A percentile compares a stretch with the other conserved stretches of the same genome.
These are phyloP conservation scores for Bipolaris bicolor DNA, from an alignment of 2,329 filamentous ascomycete species.

Conservation along the genomic window DNA sequence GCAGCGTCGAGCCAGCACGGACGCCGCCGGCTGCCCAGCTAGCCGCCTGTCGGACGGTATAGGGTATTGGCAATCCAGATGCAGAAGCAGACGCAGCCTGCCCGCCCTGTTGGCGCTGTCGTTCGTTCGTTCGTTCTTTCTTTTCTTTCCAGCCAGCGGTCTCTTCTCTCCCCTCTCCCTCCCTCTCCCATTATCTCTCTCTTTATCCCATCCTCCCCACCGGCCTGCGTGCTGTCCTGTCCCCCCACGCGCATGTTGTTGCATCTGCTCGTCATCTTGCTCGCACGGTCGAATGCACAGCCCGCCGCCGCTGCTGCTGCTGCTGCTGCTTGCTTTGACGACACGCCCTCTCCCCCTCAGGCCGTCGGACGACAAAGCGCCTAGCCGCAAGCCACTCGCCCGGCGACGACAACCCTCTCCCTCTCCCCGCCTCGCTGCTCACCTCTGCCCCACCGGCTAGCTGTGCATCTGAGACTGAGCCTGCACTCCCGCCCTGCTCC, in stretches of 20 bases:
- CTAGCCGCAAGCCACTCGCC: constrained; percentile 7
- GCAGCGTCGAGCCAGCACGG: constrained; percentile 5
- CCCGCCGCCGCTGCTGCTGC: constrained; percentile 1
- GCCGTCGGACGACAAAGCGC: constrained; percentile 20
- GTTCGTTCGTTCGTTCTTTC: neutral
- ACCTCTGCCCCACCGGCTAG: constrained; percentile 11
- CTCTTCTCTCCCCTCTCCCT: neutral
- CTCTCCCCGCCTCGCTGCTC: constrained; percentile 10
- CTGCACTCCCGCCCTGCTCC: constrained; percentile 19
- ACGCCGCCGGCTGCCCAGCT: constrained; percentile 16
- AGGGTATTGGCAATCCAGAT: constrained; percentile 9
- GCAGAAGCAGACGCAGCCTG: neutral
- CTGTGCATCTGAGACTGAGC: constrained; percentile 33
- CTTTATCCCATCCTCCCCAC: neutral
- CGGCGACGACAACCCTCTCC: constrained; percentile 9
- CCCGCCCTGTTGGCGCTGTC: constrained; percentile 1
- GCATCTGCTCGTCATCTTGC: neutral
- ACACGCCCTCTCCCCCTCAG: constrained; percentile 14
- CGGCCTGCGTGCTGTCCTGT: neutral
- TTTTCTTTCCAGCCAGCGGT: neutral
- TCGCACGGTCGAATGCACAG: constrained; percentile 6
- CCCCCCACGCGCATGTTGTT: neutral
- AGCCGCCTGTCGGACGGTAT: constrained; percentile 19
- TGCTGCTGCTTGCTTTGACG: constrained; percentile 8
- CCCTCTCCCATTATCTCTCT: neutral